These are phyloP conservation scores for Apiosordaria backusii DNA, from an alignment of 495 filamentous ascomycete genomes.

Conservation along the genomic window DNA sequence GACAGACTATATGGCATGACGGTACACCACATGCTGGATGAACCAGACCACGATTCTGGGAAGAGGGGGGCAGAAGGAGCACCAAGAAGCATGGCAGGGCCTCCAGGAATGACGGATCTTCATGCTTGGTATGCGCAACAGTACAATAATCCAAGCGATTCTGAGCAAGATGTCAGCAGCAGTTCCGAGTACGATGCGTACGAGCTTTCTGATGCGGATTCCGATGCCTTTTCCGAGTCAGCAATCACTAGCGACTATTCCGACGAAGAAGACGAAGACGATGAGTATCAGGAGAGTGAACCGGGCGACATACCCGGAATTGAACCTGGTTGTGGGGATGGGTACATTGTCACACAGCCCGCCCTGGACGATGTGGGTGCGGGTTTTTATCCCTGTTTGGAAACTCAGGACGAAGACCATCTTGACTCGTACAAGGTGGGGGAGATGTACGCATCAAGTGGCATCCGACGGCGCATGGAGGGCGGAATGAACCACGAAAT, in stretches of 20 bases:
- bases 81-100: constrained; percentile 27
- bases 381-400: constrained; percentile 63
- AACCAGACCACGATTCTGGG: constrained; percentile 59
- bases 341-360: constrained; percentile 75
- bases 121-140: constrained; percentile 35
- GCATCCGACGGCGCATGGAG: constrained; percentile 64
- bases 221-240: constrained; percentile 44
- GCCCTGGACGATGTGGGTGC: constrained; percentile 82
- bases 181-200: constrained; percentile 41
- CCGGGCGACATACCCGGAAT: constrained; percentile 84
- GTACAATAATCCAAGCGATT: constrained; percentile 30
- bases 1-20: constrained; percentile 84
- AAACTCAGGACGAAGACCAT: constrained; percentile 57
- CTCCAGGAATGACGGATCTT: constrained; percentile 21
- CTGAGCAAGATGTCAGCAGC: constrained; percentile 34
- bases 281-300: constrained; percentile 46
- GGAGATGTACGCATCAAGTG: constrained; percentile 83
- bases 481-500: constrained; percentile 79
- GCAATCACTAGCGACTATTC: constrained; percentile 45
- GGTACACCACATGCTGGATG: constrained; percentile 92
- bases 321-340: constrained; percentile 66
- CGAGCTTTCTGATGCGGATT: constrained; percentile 57
- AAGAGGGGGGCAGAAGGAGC: constrained; percentile 26
- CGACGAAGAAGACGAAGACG: constrained; percentile 33
- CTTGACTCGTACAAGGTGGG: constrained; percentile 73